Evolutionary conservation across 148 eudicot species (phyloP).

Genomic region (Rhododendron mucronatum): DNA sequence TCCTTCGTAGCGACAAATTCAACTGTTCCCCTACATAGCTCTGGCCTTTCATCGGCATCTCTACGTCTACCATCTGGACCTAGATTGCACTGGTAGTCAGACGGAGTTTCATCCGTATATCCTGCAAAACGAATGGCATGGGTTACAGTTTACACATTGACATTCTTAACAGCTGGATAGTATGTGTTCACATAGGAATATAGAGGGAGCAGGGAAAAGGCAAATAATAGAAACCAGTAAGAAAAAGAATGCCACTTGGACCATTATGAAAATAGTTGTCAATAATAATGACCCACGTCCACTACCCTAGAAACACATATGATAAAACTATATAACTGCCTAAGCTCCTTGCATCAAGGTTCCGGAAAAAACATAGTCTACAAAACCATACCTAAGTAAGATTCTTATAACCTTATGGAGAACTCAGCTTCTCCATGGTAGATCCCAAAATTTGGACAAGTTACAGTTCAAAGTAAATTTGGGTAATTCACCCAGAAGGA

Average conservation of each 20-base stretch:
- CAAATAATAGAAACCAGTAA: background rate
- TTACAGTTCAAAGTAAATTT: background rate
- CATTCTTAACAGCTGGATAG: background rate
- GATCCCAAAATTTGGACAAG: background rate
- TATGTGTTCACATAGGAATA: background rate
- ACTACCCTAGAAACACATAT: background rate
- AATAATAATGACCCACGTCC: background rate
- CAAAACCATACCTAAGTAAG: background rate
- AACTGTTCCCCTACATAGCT: conserved; percentile 93
- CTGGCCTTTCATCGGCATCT: conserved; percentile 99
- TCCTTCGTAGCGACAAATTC: conserved; percentile 96
- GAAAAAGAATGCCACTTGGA: background rate
- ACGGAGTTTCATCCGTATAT: conserved; percentile 89
- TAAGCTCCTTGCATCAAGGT: background rate
- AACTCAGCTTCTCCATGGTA: background rate
- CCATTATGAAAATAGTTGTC: background rate
- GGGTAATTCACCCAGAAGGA: background rate
- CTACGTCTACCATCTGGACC: conserved; percentile 97
- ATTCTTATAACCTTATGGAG: background rate
- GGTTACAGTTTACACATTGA: background rate
- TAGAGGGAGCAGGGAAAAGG: background rate
- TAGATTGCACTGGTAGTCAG: conserved; percentile 94
- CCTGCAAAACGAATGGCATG: conserved; percentile 47
- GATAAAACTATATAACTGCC: background rate
- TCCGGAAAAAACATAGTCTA: background rate